Conservation (phyloP, 345 rosid genomes). For the Arabidopsis suecica region DNA sequence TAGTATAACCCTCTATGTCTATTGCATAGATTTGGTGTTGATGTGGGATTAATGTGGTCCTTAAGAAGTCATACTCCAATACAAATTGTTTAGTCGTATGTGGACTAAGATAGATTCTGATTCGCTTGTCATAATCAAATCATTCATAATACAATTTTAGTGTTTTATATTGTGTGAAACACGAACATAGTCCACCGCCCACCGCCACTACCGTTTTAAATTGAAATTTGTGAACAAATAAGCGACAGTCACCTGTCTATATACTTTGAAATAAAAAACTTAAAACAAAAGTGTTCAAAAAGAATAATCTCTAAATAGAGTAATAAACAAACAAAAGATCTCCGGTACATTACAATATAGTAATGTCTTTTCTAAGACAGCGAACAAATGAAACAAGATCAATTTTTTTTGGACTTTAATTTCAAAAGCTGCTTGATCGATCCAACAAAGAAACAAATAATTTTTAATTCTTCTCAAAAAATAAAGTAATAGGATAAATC, state of each 20-base stretch:
- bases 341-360: constrained; percentile 25
- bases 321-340: constrained; percentile 31
- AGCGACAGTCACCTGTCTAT: constrained; percentile 21
- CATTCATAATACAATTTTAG: not conserved
- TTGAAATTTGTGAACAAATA: constrained; percentile 11
- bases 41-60: constrained; percentile 24
- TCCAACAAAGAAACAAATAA: constrained; percentile 17
- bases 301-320: constrained; percentile 6
- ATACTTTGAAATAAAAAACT: not conserved
- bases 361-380: constrained; percentile 35
- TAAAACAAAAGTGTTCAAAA: not conserved
- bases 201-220: not conserved
- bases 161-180: not conserved
- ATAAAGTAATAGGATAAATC: constrained; percentile 27
- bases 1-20: not conserved
- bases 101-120: constrained; percentile 14
- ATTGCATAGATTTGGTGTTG: constrained; percentile 3
- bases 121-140: constrained; percentile 17
- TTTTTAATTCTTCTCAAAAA: constrained; percentile 16
- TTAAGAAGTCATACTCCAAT: constrained; percentile 4
- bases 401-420: constrained; percentile 13
- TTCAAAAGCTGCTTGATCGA: constrained; percentile 39
- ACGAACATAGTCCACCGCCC: constrained; percentile 1
- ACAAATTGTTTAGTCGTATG: not conserved
- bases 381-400: constrained; percentile 32